A percentile compares a stretch with the other conserved stretches of the same genome.
Evolutionary conservation across 2,329 filamentous ascomycete genomes (phyloP).

Genomic region (Colletotrichum eleusines): DNA sequence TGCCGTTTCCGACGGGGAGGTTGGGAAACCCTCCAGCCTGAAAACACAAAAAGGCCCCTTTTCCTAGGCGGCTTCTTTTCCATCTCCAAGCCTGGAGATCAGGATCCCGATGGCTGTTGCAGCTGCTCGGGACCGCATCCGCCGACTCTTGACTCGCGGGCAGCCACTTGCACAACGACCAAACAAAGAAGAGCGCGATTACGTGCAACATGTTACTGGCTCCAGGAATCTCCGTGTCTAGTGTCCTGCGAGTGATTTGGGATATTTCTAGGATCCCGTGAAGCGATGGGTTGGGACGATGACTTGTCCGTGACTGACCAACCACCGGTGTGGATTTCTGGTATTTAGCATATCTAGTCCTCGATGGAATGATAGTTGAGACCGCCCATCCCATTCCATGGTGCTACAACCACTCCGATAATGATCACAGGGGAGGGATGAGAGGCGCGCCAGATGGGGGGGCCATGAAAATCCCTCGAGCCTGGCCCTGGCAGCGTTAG

Average conservation of each 20-base stretch:
- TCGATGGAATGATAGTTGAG: constrained; percentile 32
- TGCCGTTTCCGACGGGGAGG: constrained; percentile 22
- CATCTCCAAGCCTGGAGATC: constrained; percentile 29
- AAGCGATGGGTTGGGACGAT: constrained; percentile 16
- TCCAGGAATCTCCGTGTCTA: constrained; percentile 1
- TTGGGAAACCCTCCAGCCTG: constrained; percentile 3
- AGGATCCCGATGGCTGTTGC: constrained; percentile 12
- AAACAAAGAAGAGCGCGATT: constrained; percentile 30
- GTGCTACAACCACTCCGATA: constrained; percentile 6
- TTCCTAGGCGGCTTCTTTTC: constrained; percentile 11
- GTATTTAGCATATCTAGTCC: constrained; percentile 23
- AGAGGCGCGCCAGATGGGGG: not conserved
- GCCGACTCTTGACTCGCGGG: constrained; percentile 39
- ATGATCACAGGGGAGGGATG: not conserved
- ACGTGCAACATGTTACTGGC: constrained; percentile 16
- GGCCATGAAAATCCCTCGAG: constrained; percentile 9
- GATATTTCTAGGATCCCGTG: constrained; percentile 21
- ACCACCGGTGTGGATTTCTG: constrained; percentile 18
- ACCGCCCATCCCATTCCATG: constrained; percentile 25
- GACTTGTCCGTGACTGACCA: constrained; percentile 20
- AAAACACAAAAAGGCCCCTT: constrained; percentile 27
- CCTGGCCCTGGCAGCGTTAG: constrained; percentile 19
- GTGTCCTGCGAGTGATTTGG: constrained; percentile 22
- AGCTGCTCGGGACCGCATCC: constrained; percentile 36
- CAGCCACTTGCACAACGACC: constrained; percentile 1